Evolutionary conservation across 148 eudicot genomes (phyloP), one percentile per base, ranked within the genome.

Genomic region (Simmondsia chinensis): DNA sequence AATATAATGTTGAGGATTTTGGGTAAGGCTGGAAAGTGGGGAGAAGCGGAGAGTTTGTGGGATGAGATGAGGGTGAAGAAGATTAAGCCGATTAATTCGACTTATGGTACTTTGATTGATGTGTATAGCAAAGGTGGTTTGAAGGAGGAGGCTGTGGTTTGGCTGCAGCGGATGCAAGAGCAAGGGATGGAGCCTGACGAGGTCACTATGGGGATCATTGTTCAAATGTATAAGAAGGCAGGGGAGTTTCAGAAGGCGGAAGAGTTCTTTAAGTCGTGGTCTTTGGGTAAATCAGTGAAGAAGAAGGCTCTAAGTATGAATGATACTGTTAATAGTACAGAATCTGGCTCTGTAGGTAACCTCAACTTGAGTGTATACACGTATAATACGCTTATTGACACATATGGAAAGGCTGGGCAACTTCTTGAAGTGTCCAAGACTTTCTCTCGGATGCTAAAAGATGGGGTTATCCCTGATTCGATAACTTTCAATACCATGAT

Each of bases 41-140:
- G 20, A 13, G 78, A 75, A 47, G 48, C 81, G 10, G 87, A 81
- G 72, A 61, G 59, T 18, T 43, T 84, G 65, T 77, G 74, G 74
- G 70, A 64, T 26, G 97, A 89, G 52, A 89, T 89, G 97, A 62
- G 43, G 66, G 38, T 22, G 62, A 85, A 34, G 39, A 51, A 45
- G 38, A 70, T 89, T 44, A 39, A 51, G 19, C 84, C 85, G 0
- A 58, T 81, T 12, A 89, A 81, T 60, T 84, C 87, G 1, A 84
- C 97, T 3, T 84, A 73, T 67, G 97, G 95, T 26, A 89, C 95
- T 35, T 69, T 89, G 38, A 84, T 89, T 35, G 97, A 89, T 84
- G 95, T 78, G 34, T 89, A 78, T 61, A 69, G 82, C 63, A 89
- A 89, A 69, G 95, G 95, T 34, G 82, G 84, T 19, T 71, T 49